Evolutionary conservation across 768 basidiomycete genomes (phyloP).

Genomic region (Suillus americanus): DNA sequence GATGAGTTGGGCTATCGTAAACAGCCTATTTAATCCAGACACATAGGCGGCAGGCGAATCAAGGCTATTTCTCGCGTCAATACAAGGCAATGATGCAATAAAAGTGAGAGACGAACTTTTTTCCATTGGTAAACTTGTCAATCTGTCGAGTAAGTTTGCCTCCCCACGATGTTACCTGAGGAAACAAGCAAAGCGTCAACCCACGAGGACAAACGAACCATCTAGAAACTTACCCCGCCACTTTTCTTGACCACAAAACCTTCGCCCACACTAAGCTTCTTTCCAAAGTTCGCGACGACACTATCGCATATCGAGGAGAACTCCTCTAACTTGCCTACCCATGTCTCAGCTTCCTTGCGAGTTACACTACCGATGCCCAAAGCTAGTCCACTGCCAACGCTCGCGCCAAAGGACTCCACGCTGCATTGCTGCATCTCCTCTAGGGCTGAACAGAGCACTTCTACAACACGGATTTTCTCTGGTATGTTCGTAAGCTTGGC

Average conservation of each 20-base stretch:
- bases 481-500: slow-evolving; percentile 79
- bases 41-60: slow-evolving; percentile 89
- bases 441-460: slow-evolving; percentile 73
- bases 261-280: slow-evolving; percentile 87
- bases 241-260: slow-evolving; percentile 83
- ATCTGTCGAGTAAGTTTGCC: slow-evolving; percentile 72
- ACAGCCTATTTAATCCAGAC: slow-evolving; percentile 70
- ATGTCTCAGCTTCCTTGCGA: slow-evolving; percentile 74
- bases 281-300: slow-evolving; percentile 78
- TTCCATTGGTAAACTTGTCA: slow-evolving; percentile 85
- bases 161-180: slow-evolving; percentile 62
- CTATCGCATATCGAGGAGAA: slow-evolving; percentile 78
- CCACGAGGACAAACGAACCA: not conserved
- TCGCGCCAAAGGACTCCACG: slow-evolving; percentile 73
- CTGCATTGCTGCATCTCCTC: slow-evolving; percentile 76
- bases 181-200: slow-evolving; percentile 10
- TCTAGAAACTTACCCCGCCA: slow-evolving; percentile 43
- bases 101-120: slow-evolving; percentile 59
- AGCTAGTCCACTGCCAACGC: slow-evolving; percentile 70
- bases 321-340: slow-evolving; percentile 77
- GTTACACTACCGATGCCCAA: slow-evolving; percentile 77
- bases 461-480: slow-evolving; percentile 86
- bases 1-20: slow-evolving; percentile 72
- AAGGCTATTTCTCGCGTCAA: slow-evolving; percentile 47
- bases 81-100: slow-evolving; percentile 15